Conservation (phyloP, 495 filamentous ascomycete genomes). For the Aspergillus homomorphus region DNA sequence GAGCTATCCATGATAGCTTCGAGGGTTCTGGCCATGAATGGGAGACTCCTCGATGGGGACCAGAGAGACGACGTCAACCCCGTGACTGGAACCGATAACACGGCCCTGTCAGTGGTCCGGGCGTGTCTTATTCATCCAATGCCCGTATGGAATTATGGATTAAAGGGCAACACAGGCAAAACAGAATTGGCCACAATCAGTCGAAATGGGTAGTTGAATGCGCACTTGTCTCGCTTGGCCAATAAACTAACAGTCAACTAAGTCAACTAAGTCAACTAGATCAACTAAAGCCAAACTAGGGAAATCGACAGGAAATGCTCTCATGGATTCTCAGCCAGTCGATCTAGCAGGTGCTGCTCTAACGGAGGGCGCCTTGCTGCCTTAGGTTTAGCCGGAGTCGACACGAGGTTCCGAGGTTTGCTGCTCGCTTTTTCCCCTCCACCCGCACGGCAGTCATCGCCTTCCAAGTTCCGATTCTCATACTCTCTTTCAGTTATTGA, state of each 20-base stretch:
- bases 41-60: too few species aligned
- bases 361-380: conserved; percentile 4
- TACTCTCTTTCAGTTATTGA: too few species aligned
- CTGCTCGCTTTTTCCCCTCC: background rate
- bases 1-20: background rate
- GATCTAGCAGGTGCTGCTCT: conserved; percentile 18
- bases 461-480: background rate
- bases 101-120: background rate
- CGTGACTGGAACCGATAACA: conserved; percentile 6
- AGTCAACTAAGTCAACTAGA: too few species aligned
- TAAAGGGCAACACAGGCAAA: too few species aligned
- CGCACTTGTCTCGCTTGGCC: background rate
- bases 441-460: background rate
- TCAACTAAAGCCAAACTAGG: too few species aligned
- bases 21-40: background rate
- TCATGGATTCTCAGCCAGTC: conserved; percentile 16
- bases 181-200: background rate
- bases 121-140: background rate
- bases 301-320: too few species aligned
- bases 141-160: too few species aligned
- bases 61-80: background rate
- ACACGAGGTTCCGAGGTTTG: background rate
- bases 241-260: too few species aligned
- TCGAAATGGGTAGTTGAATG: background rate
- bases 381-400: conserved; percentile 1